These are phyloP conservation scores for Pyricularia sp. DNA, from an alignment of 2,329 filamentous ascomycete species.

Conservation along the genomic window DNA sequence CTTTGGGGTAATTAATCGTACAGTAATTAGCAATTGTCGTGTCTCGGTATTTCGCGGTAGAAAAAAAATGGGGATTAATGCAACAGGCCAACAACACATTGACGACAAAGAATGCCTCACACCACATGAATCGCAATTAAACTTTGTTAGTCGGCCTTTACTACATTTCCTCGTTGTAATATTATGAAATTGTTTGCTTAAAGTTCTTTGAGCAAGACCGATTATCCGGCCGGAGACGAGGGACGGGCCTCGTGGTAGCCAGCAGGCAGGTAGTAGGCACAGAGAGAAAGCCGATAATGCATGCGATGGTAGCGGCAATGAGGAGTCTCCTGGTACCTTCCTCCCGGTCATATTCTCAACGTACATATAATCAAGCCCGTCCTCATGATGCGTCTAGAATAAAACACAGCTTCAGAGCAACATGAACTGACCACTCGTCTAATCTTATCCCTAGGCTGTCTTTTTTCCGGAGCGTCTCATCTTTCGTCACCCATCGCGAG, in stretches of 20 bases:
- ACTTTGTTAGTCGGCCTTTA: neutral
- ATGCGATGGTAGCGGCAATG: conserved; percentile 3
- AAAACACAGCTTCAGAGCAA: neutral
- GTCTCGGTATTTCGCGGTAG: neutral
- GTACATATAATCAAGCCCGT: neutral
- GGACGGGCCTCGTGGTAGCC: neutral
- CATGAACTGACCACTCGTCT: neutral
- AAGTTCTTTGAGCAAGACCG: neutral
- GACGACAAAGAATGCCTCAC: neutral
- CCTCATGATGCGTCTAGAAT: neutral
- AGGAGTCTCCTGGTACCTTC: conserved; percentile 1
- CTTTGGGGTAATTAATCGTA: neutral
- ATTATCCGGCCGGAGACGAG: neutral
- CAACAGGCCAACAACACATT: neutral
- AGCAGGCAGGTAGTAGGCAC: neutral
- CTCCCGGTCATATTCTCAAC: neutral
- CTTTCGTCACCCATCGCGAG: neutral
- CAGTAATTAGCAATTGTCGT: neutral
- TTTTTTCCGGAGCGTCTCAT: neutral
- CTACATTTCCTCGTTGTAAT: neutral
- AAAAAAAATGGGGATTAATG: neutral
- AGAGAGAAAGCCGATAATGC: neutral
- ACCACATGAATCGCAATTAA: neutral
- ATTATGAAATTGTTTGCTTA: neutral
- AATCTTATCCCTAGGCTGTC: neutral